Base-by-base conservation (phyloP, 495 filamentous ascomycete species). In the Cercophora newfieldiana region DNA sequence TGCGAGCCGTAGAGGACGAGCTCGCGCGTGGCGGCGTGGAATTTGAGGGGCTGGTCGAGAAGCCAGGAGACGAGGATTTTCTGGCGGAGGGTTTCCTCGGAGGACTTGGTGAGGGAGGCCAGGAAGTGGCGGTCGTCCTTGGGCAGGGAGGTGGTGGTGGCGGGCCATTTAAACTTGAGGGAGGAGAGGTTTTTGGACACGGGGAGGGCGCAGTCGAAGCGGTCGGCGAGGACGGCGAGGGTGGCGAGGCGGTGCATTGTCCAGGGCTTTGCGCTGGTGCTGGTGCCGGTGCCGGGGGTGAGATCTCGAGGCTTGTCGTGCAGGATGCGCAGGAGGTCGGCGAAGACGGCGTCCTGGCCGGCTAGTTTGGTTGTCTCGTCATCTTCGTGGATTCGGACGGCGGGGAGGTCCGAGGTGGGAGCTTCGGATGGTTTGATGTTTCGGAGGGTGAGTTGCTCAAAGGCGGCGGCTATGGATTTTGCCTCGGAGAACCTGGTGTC, bases 1-100 rank as follows among this genome's bases (percentile, higher is more conserved):
- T 73, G 78, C 6, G 90, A 91, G 10, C 91, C 92, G 50, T 82
- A 75, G 54, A 90, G 69, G 48, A 95, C 84, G 50, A 97, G 71
- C 29, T 88, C 82, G 65, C 79, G 78, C 0, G 87, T 89, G 44
- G 82, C 81, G 4, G 73, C 68, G 10, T 79, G 74, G 47, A 91
- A 78, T 72, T 83, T 86, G 0, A 76, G 65, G 0, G 82, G 75
- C 53, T 86, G 79, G 51, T 88, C 82, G 16, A 90, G 77, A 59
- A 89, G 73, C 72, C 85, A 81, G 2, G 86, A 83, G 0, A 89
- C 80, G 1, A 91, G 72, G 3, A 91, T 80, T 72, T 84, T 90
- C 69, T 91, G 87, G 0, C 89, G 83, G 14, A 88, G 65, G 5
- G 78, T 73, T 66, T 88, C 84, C 71, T 92, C 89, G 1, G 70